phyloP scores from a whole-genome alignment of 768 basidiomycete genomes.

The Rhizopogon vesiculosus region DNA sequence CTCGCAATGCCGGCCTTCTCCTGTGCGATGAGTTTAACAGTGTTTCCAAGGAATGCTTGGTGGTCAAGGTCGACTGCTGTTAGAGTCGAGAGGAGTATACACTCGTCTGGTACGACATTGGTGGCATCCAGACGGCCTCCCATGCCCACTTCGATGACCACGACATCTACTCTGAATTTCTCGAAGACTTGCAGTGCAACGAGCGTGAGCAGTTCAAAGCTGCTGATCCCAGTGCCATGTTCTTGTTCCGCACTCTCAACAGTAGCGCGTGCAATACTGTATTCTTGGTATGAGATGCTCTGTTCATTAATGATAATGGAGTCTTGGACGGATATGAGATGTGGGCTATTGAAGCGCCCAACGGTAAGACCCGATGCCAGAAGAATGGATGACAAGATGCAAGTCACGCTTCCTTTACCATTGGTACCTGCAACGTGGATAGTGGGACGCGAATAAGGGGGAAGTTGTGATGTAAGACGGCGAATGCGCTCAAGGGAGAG shows the following conservation, averaged over 20 bases:
- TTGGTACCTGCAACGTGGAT: conserved; percentile 94
- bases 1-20: conserved; percentile 86
- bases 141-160: conserved; percentile 92
- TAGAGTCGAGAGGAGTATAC: conserved; percentile 73
- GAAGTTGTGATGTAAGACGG: conserved; percentile 48
- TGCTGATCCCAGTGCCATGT: conserved; percentile 46
- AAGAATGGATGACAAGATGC: conserved; percentile 76
- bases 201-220: conserved; percentile 84
- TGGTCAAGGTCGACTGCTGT: conserved; percentile 92
- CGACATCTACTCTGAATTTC: conserved; percentile 63
- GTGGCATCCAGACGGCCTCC: conserved; percentile 92
- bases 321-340: conserved; percentile 75
- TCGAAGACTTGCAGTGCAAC: conserved; percentile 80
- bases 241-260: conserved; percentile 47
- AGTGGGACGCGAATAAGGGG: conserved; percentile 69
- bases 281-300: conserved; percentile 46
- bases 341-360: conserved; percentile 91
- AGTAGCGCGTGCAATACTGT: conserved; percentile 36
- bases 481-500: conserved; percentile 59
- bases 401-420: conserved; percentile 93
- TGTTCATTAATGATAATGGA: conserved; percentile 63
- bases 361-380: conserved; percentile 48
- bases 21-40: conserved; percentile 64
- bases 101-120: conserved; percentile 72
- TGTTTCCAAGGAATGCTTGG: conserved; percentile 81